These are phyloP conservation scores for Trichoderma oligosporum DNA, from an alignment of 2,329 filamentous ascomycete species.

Conservation along the genomic window DNA sequence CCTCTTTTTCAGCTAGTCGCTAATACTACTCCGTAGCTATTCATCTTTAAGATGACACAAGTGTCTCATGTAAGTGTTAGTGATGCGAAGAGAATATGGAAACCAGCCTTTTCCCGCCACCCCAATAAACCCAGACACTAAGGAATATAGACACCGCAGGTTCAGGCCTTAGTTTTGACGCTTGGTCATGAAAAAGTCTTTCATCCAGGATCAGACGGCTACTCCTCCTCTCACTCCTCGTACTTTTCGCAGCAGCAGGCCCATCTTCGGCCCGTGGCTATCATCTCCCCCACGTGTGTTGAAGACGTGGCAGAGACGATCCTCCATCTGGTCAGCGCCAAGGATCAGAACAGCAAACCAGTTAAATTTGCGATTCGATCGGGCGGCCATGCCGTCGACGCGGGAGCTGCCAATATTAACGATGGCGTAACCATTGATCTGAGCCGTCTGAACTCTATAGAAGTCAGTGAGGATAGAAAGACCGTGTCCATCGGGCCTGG, in stretches of 20 bases:
- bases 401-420: conserved; percentile 36
- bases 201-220: neutral
- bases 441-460: conserved; percentile 33
- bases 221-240: conserved; percentile 17
- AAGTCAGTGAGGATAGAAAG: conserved; percentile 30
- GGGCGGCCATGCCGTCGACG: conserved; percentile 43
- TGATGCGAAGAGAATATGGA: too few relatives aligned
- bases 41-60: neutral
- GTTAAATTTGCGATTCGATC: conserved; percentile 35
- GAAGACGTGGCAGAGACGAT: neutral
- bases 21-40: neutral
- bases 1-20: neutral
- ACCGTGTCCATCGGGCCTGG: conserved; percentile 37
- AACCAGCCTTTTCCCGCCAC: neutral
- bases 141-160: neutral
- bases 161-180: neutral
- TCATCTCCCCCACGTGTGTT: conserved; percentile 24
- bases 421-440: conserved; percentile 36
- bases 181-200: neutral
- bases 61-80: neutral
- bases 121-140: neutral
- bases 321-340: neutral
- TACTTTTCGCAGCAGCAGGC: conserved; percentile 26
- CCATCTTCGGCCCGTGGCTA: conserved; percentile 22
- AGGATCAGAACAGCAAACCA: neutral